These are phyloP conservation scores for Solanum chacoense DNA, from an alignment of 305 asterid species.

Conservation along the genomic window DNA sequence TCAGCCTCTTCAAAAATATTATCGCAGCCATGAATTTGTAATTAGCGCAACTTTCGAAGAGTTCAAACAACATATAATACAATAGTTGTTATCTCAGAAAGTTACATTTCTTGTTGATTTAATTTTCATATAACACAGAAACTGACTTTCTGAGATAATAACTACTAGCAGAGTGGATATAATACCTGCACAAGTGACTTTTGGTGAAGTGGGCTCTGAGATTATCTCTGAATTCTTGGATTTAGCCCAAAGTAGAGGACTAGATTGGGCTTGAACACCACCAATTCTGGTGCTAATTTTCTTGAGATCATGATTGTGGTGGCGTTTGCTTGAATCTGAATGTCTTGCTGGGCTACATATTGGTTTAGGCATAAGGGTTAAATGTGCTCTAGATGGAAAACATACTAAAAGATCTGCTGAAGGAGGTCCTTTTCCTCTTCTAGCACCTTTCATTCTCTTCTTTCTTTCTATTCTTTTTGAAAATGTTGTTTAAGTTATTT, in stretches of 20 bases:
- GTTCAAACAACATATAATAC: background rate
- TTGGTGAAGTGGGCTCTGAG: conserved; percentile 76
- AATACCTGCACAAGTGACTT: conserved; percentile 61
- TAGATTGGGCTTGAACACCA: conserved; percentile 18
- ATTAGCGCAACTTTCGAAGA: background rate
- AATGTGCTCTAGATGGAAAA: conserved; percentile 74
- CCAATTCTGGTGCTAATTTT: conserved; percentile 15
- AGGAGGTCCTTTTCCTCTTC: conserved; percentile 67
- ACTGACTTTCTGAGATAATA: background rate
- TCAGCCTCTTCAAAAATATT: background rate
- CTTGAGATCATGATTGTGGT: conserved; percentile 26
- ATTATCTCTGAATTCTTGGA: conserved; percentile 29
- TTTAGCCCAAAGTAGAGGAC: conserved; percentile 49
- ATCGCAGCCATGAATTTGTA: background rate
- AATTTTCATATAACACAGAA: background rate
- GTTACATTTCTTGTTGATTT: background rate
- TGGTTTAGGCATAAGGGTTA: conserved; percentile 65
- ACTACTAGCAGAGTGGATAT: background rate
- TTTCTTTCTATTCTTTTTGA: background rate
- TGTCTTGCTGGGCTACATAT: conserved; percentile 72
- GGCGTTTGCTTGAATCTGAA: conserved; percentile 28
- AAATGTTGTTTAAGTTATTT: background rate
- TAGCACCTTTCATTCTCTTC: conserved; percentile 34
- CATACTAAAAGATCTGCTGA: conserved; percentile 77
- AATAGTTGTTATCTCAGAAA: too few species aligned